phyloP scores from a whole-genome alignment of 495 filamentous ascomycete species.

The Bacidia gigantensis region DNA sequence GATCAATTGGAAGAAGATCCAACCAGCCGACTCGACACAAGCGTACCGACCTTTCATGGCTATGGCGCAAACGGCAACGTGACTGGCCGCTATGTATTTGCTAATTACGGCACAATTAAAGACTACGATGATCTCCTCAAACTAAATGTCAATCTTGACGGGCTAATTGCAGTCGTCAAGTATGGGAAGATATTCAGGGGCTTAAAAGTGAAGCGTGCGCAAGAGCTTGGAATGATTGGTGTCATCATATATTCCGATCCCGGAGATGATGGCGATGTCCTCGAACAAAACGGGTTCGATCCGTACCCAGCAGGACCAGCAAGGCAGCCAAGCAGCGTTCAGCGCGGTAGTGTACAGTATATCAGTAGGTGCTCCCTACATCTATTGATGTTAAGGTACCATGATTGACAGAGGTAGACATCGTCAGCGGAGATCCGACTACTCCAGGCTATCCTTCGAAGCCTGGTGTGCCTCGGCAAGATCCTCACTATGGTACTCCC shows the following conservation, averaged over 20 bases:
- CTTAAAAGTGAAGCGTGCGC: constrained; percentile 82
- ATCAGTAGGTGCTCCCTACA: constrained; percentile 37
- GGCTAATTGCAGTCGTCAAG: constrained; percentile 76
- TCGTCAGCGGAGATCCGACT: constrained; percentile 57
- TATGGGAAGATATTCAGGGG: constrained; percentile 84
- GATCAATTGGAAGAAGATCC: constrained; percentile 75
- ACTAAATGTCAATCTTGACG: constrained; percentile 59
- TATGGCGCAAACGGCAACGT: constrained; percentile 89
- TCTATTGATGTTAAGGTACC: background rate
- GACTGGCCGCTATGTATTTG: constrained; percentile 68
- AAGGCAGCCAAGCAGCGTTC: constrained; percentile 75
- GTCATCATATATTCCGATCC: constrained; percentile 79
- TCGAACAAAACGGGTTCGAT: constrained; percentile 65
- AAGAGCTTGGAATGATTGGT: constrained; percentile 85
- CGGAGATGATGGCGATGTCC: constrained; percentile 71
- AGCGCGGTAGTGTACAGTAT: constrained; percentile 82
- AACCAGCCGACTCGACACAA: constrained; percentile 54
- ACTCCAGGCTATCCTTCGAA: constrained; percentile 92
- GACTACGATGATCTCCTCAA: constrained; percentile 76
- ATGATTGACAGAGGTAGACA: constrained; percentile 26
- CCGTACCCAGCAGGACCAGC: constrained; percentile 81
- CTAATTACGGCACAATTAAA: constrained; percentile 73
- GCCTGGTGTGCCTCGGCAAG: constrained; percentile 68
- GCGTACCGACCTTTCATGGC: constrained; percentile 89
- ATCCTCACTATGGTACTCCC: constrained; percentile 54